Base-by-base conservation (phyloP, 768 basidiomycete species). In the Stropharia rugosoannulata region DNA sequence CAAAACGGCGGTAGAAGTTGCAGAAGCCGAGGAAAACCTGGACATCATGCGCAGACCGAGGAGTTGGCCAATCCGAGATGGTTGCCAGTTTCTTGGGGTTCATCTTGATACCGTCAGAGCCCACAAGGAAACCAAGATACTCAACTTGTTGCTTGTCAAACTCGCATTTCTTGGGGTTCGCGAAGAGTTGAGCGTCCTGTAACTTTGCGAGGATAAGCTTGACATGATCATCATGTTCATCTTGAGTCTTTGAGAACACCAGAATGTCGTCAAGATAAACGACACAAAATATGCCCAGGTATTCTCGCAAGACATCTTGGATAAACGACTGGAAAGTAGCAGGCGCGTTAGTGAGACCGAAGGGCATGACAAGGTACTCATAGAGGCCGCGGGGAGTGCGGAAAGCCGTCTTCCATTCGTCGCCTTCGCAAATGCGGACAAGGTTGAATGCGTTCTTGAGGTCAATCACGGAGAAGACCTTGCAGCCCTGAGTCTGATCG, bases 391-490 rank as follows among this genome's bases (percentile, higher is more conserved):
- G 58, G 12, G 66, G 58, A 0, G 71, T 76, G 1, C 51, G 49
- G 62, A 82, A 81, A 0, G 76, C 73, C 0, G 74, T 77, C 54
- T 80, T 80, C 70, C 70, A 74, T 61, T 77, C 65, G 51, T 80
- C 70, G 7, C 74, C 76, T 42, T 51, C 54, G 2, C 42, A 25
- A 25, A 61, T 58, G n/a, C 50, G 53, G 15, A 61, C 44, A 18
- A 51, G 39, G 27, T 61, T 58, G 40, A 55, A 61, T 2, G 44
- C 60, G 32, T 49, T 49, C 69, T 56, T 50, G 4, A 65, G 45
- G 37, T 82, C 74, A 15, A 80, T 55, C 32, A 68, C 67, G 5
- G 69, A 68, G 58, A 71, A 76, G 25, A 62, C 39, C 16, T 61
- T 44, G 18, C 54, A 55, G 7, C 57, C 54, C 16, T 48, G 50